phyloP scores from a whole-genome alignment of 352 stramenopile species.

The Globisporangium irregulare region DNA sequence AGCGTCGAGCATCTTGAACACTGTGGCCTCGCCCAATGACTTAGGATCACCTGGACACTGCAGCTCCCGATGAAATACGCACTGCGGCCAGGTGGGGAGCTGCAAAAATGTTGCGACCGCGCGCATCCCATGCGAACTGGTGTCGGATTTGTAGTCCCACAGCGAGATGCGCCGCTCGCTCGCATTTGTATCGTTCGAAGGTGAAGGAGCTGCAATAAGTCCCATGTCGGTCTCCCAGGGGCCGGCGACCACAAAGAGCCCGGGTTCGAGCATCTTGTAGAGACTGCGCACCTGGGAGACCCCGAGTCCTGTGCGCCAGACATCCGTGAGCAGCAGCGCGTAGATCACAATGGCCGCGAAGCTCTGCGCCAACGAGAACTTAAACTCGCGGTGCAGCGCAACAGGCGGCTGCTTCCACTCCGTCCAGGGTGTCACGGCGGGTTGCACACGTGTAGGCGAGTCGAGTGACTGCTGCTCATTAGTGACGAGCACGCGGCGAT shows the following conservation, averaged over 20 bases:
- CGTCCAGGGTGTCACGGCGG: no score
- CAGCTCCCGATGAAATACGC: not conserved
- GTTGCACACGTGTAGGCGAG: no score
- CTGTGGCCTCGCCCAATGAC: not conserved
- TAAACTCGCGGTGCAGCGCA: not conserved
- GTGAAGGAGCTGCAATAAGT: not conserved
- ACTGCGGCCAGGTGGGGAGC: not conserved
- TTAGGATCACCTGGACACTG: not conserved
- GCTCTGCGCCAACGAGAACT: slow-evolving; percentile 7
- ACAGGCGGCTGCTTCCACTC: not conserved
- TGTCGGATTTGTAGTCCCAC: slow-evolving; percentile 6
- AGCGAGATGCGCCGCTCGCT: not conserved
- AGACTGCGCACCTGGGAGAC: not conserved
- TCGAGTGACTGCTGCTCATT: no score
- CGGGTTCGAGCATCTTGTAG: not conserved
- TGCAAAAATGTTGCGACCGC: not conserved
- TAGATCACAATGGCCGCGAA: not conserved
- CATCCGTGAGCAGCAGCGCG: slow-evolving; percentile 7
- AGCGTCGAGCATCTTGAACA: slow-evolving; percentile 2
- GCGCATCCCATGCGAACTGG: not conserved
- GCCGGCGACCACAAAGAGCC: not conserved
- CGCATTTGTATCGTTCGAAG: no score
- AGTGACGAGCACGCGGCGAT: no score
- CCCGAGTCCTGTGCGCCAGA: not conserved
- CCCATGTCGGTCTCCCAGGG: not conserved